Conservation (phyloP, 306 rosid species). For the Lathyrus aphaca region DNA sequence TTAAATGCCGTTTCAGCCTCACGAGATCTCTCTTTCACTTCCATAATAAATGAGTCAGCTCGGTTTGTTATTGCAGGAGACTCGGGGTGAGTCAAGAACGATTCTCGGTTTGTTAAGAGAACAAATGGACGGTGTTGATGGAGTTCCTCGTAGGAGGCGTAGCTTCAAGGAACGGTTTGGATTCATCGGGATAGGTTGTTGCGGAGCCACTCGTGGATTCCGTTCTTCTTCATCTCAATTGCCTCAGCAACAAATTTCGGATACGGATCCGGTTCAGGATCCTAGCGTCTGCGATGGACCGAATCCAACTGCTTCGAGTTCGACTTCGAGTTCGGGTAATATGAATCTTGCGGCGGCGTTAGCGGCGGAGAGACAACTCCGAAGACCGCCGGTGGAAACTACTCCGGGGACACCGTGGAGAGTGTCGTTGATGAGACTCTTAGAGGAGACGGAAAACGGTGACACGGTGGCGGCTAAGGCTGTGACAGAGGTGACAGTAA, state of each 20-base stretch:
- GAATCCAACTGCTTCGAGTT: background rate
- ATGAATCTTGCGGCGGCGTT: slow-evolving; percentile 88
- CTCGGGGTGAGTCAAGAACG: slow-evolving; percentile 59
- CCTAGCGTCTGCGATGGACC: slow-evolving; percentile 43
- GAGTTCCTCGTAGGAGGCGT: slow-evolving; percentile 48
- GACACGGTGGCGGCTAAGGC: slow-evolving; percentile 27
- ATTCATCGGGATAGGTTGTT: slow-evolving; percentile 70
- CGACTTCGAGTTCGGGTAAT: slow-evolving; percentile 21
- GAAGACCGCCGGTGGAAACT: slow-evolving; percentile 48
- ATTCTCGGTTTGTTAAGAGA: slow-evolving; percentile 64
- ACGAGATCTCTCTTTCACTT: background rate
- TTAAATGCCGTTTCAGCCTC: slow-evolving; percentile 32
- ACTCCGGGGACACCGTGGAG: slow-evolving; percentile 70
- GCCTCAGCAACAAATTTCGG: slow-evolving; percentile 17
- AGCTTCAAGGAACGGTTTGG: slow-evolving; percentile 75
- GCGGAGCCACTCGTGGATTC: slow-evolving; percentile 72
- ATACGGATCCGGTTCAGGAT: slow-evolving; percentile 34
- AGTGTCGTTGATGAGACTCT: slow-evolving; percentile 78
- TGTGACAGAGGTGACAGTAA: slow-evolving; percentile 19
- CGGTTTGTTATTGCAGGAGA: slow-evolving; percentile 69
- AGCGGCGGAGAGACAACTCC: slow-evolving; percentile 73
- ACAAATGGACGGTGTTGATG: slow-evolving; percentile 67
- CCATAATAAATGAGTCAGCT: slow-evolving; percentile 75
- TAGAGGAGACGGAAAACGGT: slow-evolving; percentile 71
- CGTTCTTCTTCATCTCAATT: slow-evolving; percentile 43